Conservation (phyloP, 2,329 filamentous ascomycete genomes). For the Trichophyton verrucosum region DNA sequence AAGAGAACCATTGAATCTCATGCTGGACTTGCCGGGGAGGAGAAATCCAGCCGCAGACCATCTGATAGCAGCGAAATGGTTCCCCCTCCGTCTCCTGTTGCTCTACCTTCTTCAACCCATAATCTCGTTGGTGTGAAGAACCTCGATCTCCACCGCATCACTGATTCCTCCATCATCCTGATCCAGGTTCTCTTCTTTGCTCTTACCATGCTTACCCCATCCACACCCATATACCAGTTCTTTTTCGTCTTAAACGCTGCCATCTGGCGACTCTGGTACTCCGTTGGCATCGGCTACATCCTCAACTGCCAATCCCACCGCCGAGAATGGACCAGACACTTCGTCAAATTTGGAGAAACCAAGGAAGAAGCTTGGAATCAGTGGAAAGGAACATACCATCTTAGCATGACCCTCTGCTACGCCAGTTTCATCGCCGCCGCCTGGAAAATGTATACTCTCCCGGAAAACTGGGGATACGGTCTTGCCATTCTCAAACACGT, state of each 20-base stretch:
- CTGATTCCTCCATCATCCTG: conserved; percentile 69
- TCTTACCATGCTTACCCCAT: conserved; percentile 63
- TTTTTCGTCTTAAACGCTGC: conserved; percentile 72
- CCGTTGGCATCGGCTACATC: conserved; percentile 72
- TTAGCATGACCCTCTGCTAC: conserved; percentile 84
- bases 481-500: conserved; percentile 78
- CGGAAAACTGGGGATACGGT: conserved; percentile 76
- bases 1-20: conserved; percentile 35
- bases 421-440: conserved; percentile 77
- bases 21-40: conserved; percentile 19
- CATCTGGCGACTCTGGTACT: conserved; percentile 83
- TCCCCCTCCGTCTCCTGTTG: conserved; percentile 32
- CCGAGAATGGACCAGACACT: conserved; percentile 94
- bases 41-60: conserved; percentile 21
- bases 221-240: conserved; percentile 59
- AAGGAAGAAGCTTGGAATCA: conserved; percentile 89
- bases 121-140: conserved; percentile 73
- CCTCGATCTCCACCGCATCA: conserved; percentile 75
- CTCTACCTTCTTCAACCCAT: conserved; percentile 58
- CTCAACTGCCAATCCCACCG: conserved; percentile 74
- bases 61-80: conserved; percentile 24
- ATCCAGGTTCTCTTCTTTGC: conserved; percentile 62
- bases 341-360: conserved; percentile 89
- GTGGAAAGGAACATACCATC: conserved; percentile 92
- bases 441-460: conserved; percentile 93